These are phyloP conservation scores for Noccaea caerulescens DNA, from an alignment of 345 rosid species.

Conservation along the genomic window DNA sequence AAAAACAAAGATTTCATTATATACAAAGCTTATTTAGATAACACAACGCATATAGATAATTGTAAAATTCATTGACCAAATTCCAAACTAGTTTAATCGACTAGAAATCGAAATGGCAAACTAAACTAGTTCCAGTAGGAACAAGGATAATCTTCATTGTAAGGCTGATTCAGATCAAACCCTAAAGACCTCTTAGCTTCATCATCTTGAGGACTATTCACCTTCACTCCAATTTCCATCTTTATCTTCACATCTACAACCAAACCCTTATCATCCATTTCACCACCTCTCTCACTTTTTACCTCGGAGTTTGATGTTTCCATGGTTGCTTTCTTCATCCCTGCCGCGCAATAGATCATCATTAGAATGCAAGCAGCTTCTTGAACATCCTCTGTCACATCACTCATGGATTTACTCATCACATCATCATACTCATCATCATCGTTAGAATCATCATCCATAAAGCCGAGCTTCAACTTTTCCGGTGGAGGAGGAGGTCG, in stretches of 20 bases:
- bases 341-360: conserved; percentile 11
- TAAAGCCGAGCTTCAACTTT: background rate
- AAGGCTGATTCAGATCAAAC: conserved; percentile 41
- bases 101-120: background rate
- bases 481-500: conserved; percentile 49
- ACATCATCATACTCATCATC: conserved; percentile 25
- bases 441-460: conserved; percentile 14
- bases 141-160: conserved; percentile 23
- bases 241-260: conserved; percentile 37
- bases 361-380: conserved; percentile 36
- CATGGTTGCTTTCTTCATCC: background rate
- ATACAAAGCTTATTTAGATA: conserved; percentile 23
- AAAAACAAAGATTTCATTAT: conserved; percentile 19
- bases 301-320: conserved; percentile 23
- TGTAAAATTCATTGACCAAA: conserved; percentile 15
- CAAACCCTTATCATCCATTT: conserved; percentile 16
- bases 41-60: conserved; percentile 23
- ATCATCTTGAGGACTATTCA: conserved; percentile 5
- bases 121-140: conserved; percentile 1
- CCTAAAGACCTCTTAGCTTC: conserved; percentile 35
- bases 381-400: conserved; percentile 27
- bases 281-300: conserved; percentile 27
- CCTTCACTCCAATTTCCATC: conserved; percentile 16
- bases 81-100: background rate
- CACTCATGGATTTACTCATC: conserved; percentile 31